Percentiles rank a stretch among this genome's conserved stretches.
Evolutionary conservation across 257 asterid species (phyloP).

Genomic region (Solanum tarapatanum): DNA sequence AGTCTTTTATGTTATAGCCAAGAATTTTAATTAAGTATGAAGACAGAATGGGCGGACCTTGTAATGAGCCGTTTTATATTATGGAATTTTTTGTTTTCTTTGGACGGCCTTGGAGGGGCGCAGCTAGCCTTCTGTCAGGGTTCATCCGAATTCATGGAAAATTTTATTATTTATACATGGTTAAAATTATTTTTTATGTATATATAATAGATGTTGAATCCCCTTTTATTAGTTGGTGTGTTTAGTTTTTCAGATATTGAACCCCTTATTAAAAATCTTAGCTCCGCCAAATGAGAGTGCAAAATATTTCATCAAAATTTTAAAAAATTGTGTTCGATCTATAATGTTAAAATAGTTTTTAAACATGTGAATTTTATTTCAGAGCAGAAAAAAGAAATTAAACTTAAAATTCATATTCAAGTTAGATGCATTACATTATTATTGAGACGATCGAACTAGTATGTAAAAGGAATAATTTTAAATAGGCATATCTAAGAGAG

Average conservation of each 20-base stretch:
- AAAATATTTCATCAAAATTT: background rate
- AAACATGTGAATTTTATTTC: background rate
- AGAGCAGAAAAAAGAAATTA: background rate
- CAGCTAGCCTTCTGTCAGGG: too few relatives aligned
- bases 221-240: too few relatives aligned
- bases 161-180: too few relatives aligned
- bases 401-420: background rate
- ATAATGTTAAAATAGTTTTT: background rate
- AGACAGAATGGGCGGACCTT: conserved; percentile 34
- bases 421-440: background rate
- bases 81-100: background rate
- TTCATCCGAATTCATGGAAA: too few relatives aligned
- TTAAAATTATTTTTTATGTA: too few relatives aligned
- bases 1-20: background rate
- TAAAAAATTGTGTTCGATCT: background rate
- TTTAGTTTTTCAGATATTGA: too few relatives aligned
- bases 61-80: conserved; percentile 4
- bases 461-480: background rate
- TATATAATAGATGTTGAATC: too few relatives aligned
- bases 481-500: background rate
- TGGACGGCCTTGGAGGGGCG: background rate
- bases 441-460: background rate
- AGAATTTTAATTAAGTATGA: background rate
- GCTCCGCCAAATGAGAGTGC: too few relatives aligned
- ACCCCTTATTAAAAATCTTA: too few relatives aligned